Conservation (phyloP, 2,329 filamentous ascomycete genomes). For the Ophiostoma quercus region DNA sequence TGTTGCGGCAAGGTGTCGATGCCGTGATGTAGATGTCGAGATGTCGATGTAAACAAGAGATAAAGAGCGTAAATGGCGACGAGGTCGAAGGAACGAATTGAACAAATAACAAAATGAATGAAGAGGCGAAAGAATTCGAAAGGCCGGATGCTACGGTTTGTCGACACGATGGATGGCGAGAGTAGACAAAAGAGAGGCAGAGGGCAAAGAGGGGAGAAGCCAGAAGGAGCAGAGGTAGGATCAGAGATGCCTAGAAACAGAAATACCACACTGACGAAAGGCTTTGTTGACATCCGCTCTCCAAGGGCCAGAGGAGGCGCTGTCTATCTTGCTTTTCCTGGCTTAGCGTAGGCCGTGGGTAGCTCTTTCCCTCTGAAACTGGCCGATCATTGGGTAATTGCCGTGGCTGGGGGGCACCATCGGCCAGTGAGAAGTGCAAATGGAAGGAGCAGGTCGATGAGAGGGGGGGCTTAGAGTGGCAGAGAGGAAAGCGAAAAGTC, state of each 20-base stretch:
- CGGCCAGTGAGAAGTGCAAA: conserved; percentile 2
- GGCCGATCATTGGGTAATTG: conserved; percentile 19
- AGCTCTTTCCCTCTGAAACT: conserved; percentile 20
- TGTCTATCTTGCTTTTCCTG: conserved; percentile 18
- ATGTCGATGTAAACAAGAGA: neutral
- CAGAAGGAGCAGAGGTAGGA: neutral
- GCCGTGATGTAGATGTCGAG: neutral
- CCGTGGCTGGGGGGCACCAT: conserved; percentile 19
- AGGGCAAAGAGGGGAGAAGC: neutral
- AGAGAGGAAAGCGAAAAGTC: conserved; percentile 14
- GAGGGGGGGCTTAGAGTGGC: neutral
- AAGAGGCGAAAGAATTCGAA: conserved; percentile 13
- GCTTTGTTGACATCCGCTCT: conserved; percentile 23
- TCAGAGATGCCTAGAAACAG: conserved; percentile 14
- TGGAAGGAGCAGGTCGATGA: neutral
- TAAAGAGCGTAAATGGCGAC: neutral
- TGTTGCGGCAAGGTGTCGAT: neutral
- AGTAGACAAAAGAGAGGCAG: neutral
- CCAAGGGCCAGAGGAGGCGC: conserved; percentile 13
- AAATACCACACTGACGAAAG: conserved; percentile 12
- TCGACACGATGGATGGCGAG: conserved; percentile 5
- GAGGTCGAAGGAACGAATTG: neutral
- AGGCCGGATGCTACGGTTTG: conserved; percentile 3
- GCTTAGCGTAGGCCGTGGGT: conserved; percentile 21
- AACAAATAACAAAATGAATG: neutral